Conservation (phyloP, 2,329 filamentous ascomycete species). For the Sporothrix sp. region DNA sequence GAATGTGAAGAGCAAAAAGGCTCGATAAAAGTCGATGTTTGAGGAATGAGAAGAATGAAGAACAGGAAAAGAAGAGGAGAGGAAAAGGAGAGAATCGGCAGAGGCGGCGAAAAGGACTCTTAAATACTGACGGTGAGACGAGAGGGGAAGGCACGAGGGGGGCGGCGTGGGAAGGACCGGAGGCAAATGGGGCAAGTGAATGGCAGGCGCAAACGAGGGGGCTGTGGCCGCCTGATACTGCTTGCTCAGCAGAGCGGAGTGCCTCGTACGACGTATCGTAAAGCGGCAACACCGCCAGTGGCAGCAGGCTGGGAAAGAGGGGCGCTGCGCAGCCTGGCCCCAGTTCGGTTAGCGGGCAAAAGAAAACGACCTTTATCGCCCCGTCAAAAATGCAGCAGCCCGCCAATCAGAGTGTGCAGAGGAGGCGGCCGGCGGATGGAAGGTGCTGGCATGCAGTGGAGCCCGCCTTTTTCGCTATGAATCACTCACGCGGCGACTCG, state of each 20-base stretch:
- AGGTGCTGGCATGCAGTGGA: conserved; percentile 14
- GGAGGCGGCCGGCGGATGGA: conserved; percentile 8
- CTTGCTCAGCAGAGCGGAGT: conserved; percentile 15
- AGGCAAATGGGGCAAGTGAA: conserved; percentile 11
- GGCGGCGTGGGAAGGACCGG: not conserved
- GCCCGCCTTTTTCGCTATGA: not conserved
- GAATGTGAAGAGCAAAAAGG: conserved; percentile 19
- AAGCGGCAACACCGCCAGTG: too few relatives aligned
- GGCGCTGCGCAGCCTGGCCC: conserved; percentile 13
- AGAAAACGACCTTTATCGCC: not conserved
- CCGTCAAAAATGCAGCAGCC: not conserved
- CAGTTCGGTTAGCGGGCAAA: too few relatives aligned
- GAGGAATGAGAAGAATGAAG: not conserved
- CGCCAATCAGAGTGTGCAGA: conserved; percentile 12
- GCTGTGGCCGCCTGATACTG: conserved; percentile 13
- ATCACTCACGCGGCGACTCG: conserved; percentile 5
- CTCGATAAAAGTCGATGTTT: not conserved
- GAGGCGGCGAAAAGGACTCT: conserved; percentile 6
- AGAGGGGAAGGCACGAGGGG: conserved; percentile 2
- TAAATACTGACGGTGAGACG: conserved; percentile 5
- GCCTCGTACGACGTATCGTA: too few relatives aligned
- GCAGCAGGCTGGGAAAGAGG: conserved; percentile 8
- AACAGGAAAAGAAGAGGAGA: conserved; percentile 7
- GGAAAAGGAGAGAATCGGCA: conserved; percentile 20
- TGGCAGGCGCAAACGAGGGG: conserved; percentile 8